These are phyloP conservation scores for Phytophthora litchii DNA, from an alignment of 352 stramenopile genomes.

Conservation along the genomic window DNA sequence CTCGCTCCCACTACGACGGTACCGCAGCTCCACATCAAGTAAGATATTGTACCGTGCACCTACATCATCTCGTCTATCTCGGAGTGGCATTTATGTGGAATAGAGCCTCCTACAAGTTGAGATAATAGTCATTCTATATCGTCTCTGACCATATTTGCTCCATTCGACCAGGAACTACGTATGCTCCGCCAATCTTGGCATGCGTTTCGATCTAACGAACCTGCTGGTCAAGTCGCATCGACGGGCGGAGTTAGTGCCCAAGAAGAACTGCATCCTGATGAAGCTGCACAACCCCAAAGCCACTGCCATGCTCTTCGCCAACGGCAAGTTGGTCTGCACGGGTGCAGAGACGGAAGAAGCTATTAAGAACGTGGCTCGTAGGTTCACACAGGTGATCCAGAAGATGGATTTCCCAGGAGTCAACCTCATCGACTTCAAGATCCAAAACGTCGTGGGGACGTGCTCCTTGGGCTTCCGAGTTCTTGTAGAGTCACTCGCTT, in stretches of 20 bases:
- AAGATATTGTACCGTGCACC: constrained; percentile 3
- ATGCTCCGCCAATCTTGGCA: constrained; percentile 79
- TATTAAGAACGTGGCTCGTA: constrained; percentile 77
- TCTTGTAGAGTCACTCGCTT: constrained; percentile 81
- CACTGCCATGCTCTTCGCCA: constrained; percentile 86
- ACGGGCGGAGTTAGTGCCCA: constrained; percentile 76
- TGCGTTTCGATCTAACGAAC: constrained; percentile 80
- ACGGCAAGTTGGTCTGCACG: constrained; percentile 85
- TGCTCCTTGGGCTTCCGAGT: constrained; percentile 79
- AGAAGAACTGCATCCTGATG: constrained; percentile 89
- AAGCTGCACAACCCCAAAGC: constrained; percentile 72
- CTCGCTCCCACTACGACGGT: constrained; percentile 11
- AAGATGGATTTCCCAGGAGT: constrained; percentile 86
- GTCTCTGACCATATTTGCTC: constrained; percentile 4
- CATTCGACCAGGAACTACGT: constrained; percentile 64
- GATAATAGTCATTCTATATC: constrained; percentile 1
- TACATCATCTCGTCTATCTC: not conserved
- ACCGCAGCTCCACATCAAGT: constrained; percentile 73
- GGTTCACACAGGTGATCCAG: constrained; percentile 87
- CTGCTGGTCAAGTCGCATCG: constrained; percentile 79
- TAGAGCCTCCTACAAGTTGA: constrained; percentile 1
- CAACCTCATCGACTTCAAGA: constrained; percentile 89
- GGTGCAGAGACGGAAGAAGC: constrained; percentile 73
- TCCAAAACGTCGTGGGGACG: constrained; percentile 83
- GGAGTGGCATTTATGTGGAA: not conserved